Evolutionary conservation across 306 rosid genomes (phyloP), one percentile per base, ranked within the genome.

Genomic region (Mucuna pruriens): DNA sequence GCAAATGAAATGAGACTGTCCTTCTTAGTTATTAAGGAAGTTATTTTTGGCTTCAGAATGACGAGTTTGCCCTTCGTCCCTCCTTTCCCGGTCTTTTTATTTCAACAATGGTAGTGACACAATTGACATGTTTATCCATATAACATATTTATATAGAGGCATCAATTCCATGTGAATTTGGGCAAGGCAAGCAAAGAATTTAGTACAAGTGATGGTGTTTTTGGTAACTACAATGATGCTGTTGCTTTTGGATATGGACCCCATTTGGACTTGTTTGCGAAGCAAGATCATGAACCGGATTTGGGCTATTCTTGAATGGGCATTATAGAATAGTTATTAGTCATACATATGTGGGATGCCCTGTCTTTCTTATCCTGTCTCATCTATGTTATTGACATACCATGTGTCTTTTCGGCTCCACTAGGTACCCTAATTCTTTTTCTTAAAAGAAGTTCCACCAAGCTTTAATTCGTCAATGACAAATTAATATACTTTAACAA

Each of bases 11-110:
- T 20, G 44, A 45, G 38, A 64, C 44, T 65, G 78, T 72, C 39
- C 86, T 84, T 75, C 91, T 90, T 91, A 77, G 84, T 84, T 69
- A 74, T 64, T 86, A 91, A 91, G 95, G 80, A 86, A 89, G 62
- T 80, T 68, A 7, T 64, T 62, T 62, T 1, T n/a, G 8, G 11
- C 57, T 29, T n/a, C 4, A 1, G 15, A 79, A 19, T 64, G 78
- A 76, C 95, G 1, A 65, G 46, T 83, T 52, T 72, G 25, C 51
- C 89, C 86, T 86, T 57, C 48, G 34, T 72, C 4, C 52, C 77
- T 55, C 3, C 34, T 74, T 84, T 77, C 31, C 78, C 52, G 2
- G 31, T 15, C 22, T 72, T 51, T 38, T 40, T 22, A 4, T 54
- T 34, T 36, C 20, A 12, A 31, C 39, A 60, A 45, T 17, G 15